Base-by-base conservation (phyloP, 2,329 filamentous ascomycete genomes). In the Calonectria pteridis region DNA sequence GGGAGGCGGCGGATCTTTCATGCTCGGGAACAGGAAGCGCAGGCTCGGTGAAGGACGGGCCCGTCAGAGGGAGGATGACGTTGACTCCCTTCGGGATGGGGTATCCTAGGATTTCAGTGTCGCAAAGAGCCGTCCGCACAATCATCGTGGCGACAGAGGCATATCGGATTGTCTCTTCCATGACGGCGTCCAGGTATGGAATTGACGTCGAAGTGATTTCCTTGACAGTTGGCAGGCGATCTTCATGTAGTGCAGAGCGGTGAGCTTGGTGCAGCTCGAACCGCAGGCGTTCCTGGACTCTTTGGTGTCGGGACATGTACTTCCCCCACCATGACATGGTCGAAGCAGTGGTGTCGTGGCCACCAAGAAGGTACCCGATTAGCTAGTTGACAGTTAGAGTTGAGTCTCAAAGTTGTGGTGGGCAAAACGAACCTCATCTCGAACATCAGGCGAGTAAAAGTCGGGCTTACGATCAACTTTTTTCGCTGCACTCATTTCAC, bases 111-210 rank as follows among this genome's bases (percentile, higher is more conserved):
- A 85, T 79, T 4, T 80, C 73, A 0, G 84, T 84, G 58, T 86
- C 83, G 49, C 76, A 74, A 28, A 76, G 76, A 0, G 84, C 75
- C 5, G 76, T 77, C 10, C 85, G 82, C 9, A 81, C 76, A 2
- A 84, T 77, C 4, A 84, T 73, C 1, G 82, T 78, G 6, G 79
- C 77, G 2, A 83, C 80, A 16, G 80, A 77, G 6, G 79, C 78
- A n/a, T 75, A 78, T 1, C 86, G 82, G 2, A 86, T 73, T 0
- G 81, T 78, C 73, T 87, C 85, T 71, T 85, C 83, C 37, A 86
- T 75, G 9, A 83, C 79, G 11, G 84, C 84, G 26, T 86, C 84
- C 14, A 86, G 77, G 73, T 84, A 86, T 1, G 83, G 82, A 1
- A 84, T 71, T 4, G 79, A 75, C 1, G 76, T 67, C 3, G 58